These are phyloP conservation scores for Hypholoma sublateritium DNA, from an alignment of 768 basidiomycete genomes.

Conservation along the genomic window DNA sequence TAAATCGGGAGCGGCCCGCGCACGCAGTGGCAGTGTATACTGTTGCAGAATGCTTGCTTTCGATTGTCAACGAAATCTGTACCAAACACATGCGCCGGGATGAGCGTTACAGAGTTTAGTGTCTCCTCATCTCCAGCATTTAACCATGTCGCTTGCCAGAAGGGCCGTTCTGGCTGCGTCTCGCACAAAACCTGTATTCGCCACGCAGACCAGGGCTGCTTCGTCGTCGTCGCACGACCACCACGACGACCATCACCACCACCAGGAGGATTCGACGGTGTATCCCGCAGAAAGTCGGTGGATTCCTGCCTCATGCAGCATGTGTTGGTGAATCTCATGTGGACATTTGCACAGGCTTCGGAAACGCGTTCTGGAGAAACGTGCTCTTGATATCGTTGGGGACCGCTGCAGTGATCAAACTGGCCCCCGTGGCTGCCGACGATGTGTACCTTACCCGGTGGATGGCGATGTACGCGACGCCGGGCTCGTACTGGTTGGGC, in stretches of 20 bases:
- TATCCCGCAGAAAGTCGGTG: constrained; percentile 62
- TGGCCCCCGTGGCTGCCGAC: constrained; percentile 59
- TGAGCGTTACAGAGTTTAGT: neutral
- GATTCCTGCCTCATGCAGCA: neutral
- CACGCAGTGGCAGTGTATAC: neutral
- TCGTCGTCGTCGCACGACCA: constrained; percentile 44
- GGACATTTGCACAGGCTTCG: constrained; percentile 47
- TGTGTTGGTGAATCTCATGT: neutral
- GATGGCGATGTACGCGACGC: constrained; percentile 57
- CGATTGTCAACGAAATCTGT: neutral
- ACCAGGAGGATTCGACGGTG: constrained; percentile 34
- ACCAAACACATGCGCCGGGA: neutral
- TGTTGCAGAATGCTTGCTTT: neutral
- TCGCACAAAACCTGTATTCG: constrained; percentile 28
- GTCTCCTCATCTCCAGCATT: neutral
- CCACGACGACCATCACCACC: constrained; percentile 36
- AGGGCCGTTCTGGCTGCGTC: constrained; percentile 35
- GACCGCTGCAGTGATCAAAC: constrained; percentile 62
- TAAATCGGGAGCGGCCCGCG: neutral
- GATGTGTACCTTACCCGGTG: constrained; percentile 67
- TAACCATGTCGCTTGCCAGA: constrained; percentile 44
- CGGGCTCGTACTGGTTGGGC: constrained; percentile 53
- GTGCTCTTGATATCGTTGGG: constrained; percentile 50
- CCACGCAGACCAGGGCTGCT: constrained; percentile 40
- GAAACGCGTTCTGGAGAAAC: constrained; percentile 67